These are phyloP conservation scores for Zymoseptoria tritici DNA, from an alignment of 2,329 filamentous ascomycete genomes.

Conservation along the genomic window DNA sequence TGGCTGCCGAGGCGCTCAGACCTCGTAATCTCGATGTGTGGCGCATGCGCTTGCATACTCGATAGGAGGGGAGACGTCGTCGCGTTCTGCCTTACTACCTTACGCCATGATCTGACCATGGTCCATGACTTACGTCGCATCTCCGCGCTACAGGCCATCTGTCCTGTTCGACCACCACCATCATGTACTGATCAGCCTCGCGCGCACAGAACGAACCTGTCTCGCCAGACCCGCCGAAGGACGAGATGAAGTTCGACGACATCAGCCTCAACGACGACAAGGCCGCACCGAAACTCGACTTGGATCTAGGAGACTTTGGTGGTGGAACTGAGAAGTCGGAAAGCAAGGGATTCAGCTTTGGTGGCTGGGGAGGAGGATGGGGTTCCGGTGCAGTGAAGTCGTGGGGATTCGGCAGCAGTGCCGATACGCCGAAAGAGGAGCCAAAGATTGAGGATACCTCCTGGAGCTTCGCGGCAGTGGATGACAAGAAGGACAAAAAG, in stretches of 20 bases:
- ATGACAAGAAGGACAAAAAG: slow-evolving; percentile 26
- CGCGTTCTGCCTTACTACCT: not conserved
- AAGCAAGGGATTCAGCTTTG: slow-evolving; percentile 27
- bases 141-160: not conserved
- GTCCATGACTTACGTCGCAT: not conserved
- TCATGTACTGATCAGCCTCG: slow-evolving; percentile 9
- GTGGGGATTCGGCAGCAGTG: slow-evolving; percentile 30
- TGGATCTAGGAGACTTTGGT: slow-evolving; percentile 35
- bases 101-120: slow-evolving; percentile 6
- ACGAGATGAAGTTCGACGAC: slow-evolving; percentile 39
- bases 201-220: slow-evolving; percentile 22
- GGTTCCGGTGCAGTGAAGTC: slow-evolving; percentile 20
- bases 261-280: slow-evolving; percentile 40
- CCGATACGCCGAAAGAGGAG: slow-evolving; percentile 17
- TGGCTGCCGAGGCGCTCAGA: slow-evolving; percentile 17
- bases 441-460: slow-evolving; percentile 19
- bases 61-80: slow-evolving; percentile 11
- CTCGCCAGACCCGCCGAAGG: slow-evolving; percentile 12
- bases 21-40: slow-evolving; percentile 27
- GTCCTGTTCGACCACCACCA: not conserved
- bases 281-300: slow-evolving; percentile 40
- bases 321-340: slow-evolving; percentile 19
- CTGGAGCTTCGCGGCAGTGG: slow-evolving; percentile 25
- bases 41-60: slow-evolving; percentile 14
- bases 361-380: slow-evolving; percentile 30